These are phyloP conservation scores for Raffaelea deltoideospora DNA, from an alignment of 2,329 filamentous ascomycete species.

Conservation along the genomic window DNA sequence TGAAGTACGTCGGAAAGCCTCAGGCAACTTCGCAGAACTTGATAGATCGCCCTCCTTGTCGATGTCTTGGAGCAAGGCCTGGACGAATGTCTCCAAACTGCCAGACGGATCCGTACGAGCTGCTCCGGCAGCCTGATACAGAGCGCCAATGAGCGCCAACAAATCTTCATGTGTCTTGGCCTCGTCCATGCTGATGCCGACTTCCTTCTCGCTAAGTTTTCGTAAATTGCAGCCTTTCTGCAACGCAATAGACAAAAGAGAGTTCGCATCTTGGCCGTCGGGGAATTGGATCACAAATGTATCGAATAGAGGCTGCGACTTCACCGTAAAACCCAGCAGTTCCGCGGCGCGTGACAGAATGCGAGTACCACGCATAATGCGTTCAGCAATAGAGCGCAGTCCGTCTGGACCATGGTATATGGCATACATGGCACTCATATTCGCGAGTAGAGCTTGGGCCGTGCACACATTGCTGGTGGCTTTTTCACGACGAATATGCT, in stretches of 20 bases:
- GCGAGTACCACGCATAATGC: constrained; percentile 55
- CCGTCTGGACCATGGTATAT: constrained; percentile 83
- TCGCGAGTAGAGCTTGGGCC: constrained; percentile 81
- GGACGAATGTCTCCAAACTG: constrained; percentile 13
- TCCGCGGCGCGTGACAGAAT: constrained; percentile 51
- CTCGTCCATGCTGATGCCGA: constrained; percentile 70
- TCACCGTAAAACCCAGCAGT: constrained; percentile 43
- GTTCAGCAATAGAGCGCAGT: constrained; percentile 68
- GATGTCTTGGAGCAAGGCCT: constrained; percentile 21
- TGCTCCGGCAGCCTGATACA: constrained; percentile 5
- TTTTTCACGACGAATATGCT: constrained; percentile 92
- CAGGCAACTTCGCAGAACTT: constrained; percentile 27
- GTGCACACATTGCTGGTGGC: constrained; percentile 97
- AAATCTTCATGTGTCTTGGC: constrained; percentile 16
- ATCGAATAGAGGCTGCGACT: constrained; percentile 40
- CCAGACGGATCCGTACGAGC: background rate
- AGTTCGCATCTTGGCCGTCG: constrained; percentile 26
- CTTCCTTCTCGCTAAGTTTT: constrained; percentile 22
- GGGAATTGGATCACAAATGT: constrained; percentile 55
- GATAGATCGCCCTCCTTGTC: constrained; percentile 15
- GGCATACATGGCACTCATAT: constrained; percentile 92
- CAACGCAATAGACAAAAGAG: constrained; percentile 34
- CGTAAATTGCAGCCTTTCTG: constrained; percentile 46
- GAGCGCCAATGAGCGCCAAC: constrained; percentile 6
- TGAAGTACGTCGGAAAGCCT: constrained; percentile 53